Base-by-base conservation (phyloP, 2,329 filamentous ascomycete genomes). In the Phaeosphaeria sp. region DNA sequence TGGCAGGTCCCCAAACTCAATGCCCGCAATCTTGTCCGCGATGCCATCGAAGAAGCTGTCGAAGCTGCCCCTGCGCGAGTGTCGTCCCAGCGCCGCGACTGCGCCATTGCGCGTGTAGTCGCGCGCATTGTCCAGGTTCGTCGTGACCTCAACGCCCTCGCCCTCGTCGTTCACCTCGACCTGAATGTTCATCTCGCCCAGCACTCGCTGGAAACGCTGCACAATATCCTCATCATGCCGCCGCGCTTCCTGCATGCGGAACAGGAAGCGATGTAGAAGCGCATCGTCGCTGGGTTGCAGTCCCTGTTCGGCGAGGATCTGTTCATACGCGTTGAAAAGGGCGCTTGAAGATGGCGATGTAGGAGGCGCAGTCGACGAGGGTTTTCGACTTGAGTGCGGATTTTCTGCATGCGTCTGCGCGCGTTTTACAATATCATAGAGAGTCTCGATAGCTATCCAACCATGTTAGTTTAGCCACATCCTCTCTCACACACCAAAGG, bases 301-400 rank as follows among this genome's bases (percentile, higher is more conserved):
- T 53, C 87, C 89, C 79, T 91, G 82, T 63, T 87, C 82, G 5
- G 86, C 86, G n/a, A 96, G 84, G 43, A 93, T 83, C 55, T 86
- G 83, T 71, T 95, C 90, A 73, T 96, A 96, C 27, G 92, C 91
- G 52, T 85, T 84, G 77, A 96, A 96, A 18, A 97, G 84, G 9
- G 92, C 91, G 71, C 88, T 88, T 2, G 65, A 64, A 56, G 90
- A 92, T 3, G 86, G 82, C 27, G 91, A 83, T 42, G 85, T 80
- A 11, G 27, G 33, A 20, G n/a, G 11, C 11, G 25, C 25, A 11
- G 6, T 30, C 25, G 25, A 30, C 25, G 25, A 30, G 11, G 25
- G 11, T 13, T 36, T 36, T 8, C 39, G 36, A 15, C 5, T n/a
- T 11, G 40, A 13, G 2, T 17, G 22, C 21, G 40, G n/a, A 43